A percentile compares a stretch with the other conserved stretches of the same genome.
These are phyloP conservation scores for Boletellus emodensis DNA, from an alignment of 768 basidiomycete species.

Conservation along the genomic window DNA sequence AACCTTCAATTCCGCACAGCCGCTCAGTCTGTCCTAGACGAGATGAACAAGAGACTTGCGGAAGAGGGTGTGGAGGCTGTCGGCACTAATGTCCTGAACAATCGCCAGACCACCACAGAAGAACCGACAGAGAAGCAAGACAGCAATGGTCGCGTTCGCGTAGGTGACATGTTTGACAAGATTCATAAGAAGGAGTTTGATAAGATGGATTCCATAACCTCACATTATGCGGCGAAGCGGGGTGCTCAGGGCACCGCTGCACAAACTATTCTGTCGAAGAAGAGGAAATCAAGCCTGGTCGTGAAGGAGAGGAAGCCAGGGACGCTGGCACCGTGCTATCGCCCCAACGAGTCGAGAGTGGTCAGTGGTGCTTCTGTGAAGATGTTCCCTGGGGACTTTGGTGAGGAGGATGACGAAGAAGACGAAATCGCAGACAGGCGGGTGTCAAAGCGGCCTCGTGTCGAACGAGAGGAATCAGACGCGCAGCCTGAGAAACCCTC, in stretches of 20 bases:
- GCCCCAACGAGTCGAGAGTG: slow-evolving; percentile 23
- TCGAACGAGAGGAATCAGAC: slow-evolving; percentile 32
- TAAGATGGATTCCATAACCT: slow-evolving; percentile 75
- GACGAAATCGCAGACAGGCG: slow-evolving; percentile 37
- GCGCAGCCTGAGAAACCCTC: slow-evolving; percentile 34
- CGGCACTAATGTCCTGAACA: slow-evolving; percentile 42
- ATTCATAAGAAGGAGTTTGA: slow-evolving; percentile 61
- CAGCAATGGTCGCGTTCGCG: slow-evolving; percentile 23
- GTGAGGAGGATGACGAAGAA: slow-evolving; percentile 46
- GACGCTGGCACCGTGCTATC: slow-evolving; percentile 11
- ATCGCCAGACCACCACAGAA: slow-evolving; percentile 9
- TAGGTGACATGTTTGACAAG: slow-evolving; percentile 47
- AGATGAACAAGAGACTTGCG: slow-evolving; percentile 74
- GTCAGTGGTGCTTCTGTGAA: slow-evolving; percentile 23
- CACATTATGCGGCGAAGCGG: slow-evolving; percentile 46
- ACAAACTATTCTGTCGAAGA: slow-evolving; percentile 30
- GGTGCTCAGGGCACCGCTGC: slow-evolving; percentile 19
- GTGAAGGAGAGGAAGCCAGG: slow-evolving; percentile 28
- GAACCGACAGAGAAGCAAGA: slow-evolving; percentile 2
- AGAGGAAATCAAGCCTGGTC: slow-evolving; percentile 51
- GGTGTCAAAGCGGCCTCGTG: slow-evolving; percentile 43
- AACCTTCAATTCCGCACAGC: slow-evolving; percentile 64
- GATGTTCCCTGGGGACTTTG: slow-evolving; percentile 57
- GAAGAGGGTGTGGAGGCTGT: slow-evolving; percentile 53
- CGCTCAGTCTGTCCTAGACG: slow-evolving; percentile 68